These are phyloP conservation scores for Kazachstania kunashirensis DNA, from an alignment of 805 yeast genomes.

Conservation along the genomic window DNA sequence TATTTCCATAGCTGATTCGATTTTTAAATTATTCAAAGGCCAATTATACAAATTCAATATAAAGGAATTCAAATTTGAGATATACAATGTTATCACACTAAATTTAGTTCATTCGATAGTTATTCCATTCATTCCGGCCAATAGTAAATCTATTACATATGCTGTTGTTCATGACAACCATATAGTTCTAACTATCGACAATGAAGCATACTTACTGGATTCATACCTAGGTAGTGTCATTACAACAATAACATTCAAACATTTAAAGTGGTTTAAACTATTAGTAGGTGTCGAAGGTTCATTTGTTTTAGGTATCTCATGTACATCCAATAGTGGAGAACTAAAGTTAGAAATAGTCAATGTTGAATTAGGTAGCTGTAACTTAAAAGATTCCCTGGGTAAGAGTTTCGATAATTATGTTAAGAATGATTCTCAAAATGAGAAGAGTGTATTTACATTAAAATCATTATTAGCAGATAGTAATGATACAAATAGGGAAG, in stretches of 20 bases:
- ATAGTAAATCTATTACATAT: conserved; percentile 12
- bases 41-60: conserved; percentile 7
- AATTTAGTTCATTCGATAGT: conserved; percentile 7
- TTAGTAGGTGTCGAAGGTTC: conserved; percentile 7
- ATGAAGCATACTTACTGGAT: conserved; percentile 24
- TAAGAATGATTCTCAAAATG: conserved; percentile 1
- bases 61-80: conserved; percentile 2
- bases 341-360: conserved; percentile 25
- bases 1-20: background rate
- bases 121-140: conserved; percentile 19
- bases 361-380: conserved; percentile 57
- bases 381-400: conserved; percentile 60
- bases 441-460: conserved; percentile 12
- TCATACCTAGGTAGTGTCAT: conserved; percentile 12
- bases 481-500: conserved; percentile 4
- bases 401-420: conserved; percentile 34
- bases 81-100: conserved; percentile 8
- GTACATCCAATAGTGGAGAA: conserved; percentile 5
- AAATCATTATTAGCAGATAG: conserved; percentile 16
- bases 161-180: conserved; percentile 25
- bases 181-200: conserved; percentile 22
- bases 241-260: conserved; percentile 1
- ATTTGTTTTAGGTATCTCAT: conserved; percentile 7
- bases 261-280: conserved; percentile 8
- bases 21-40: conserved; percentile 5